Evolutionary conservation across 768 basidiomycete species (phyloP).

Genomic region (Boletus sp.): DNA sequence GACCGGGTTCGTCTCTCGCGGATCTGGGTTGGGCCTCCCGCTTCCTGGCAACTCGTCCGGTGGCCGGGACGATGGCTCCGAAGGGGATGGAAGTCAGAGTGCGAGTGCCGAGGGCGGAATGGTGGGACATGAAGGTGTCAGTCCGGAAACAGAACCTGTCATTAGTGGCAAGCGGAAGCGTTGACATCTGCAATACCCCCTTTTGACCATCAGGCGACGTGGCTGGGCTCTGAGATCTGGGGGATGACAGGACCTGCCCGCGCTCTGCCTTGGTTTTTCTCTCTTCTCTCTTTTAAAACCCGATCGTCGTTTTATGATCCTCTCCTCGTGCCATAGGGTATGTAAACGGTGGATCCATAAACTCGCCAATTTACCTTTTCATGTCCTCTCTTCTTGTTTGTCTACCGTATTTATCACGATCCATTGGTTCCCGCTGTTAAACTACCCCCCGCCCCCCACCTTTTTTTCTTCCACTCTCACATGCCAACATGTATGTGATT

Average conservation of each 20-base stretch:
- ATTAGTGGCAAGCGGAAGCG: conserved; percentile 26
- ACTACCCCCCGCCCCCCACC: too few relatives aligned
- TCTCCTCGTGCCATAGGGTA: conserved; percentile 10
- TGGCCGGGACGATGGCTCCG: conserved; percentile 18
- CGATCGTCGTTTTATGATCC: not conserved
- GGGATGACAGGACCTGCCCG: not conserved
- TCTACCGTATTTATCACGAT: conserved; percentile 11
- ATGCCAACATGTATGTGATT: not conserved
- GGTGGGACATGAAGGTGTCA: not conserved
- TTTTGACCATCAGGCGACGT: not conserved
- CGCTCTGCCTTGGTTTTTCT: not conserved
- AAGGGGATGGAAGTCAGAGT: conserved; percentile 18
- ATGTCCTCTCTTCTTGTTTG: not conserved
- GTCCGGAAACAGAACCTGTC: conserved; percentile 5
- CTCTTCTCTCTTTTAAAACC: not conserved
- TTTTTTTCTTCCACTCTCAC: not conserved
- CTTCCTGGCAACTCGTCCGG: conserved; percentile 11
- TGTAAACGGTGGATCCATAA: conserved; percentile 3
- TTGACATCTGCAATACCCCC: conserved; percentile 1
- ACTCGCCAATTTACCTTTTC: not conserved
- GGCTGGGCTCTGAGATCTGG: not conserved
- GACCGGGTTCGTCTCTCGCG: conserved; percentile 7
- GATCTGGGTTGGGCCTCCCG: conserved; percentile 19
- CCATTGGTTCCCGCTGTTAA: not conserved
- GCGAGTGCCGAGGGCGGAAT: conserved; percentile 16